Percentiles rank a stretch among this genome's conserved stretches.
Conservation (phyloP, 2,329 filamentous ascomycete genomes). For the Venturia oleaginea region DNA sequence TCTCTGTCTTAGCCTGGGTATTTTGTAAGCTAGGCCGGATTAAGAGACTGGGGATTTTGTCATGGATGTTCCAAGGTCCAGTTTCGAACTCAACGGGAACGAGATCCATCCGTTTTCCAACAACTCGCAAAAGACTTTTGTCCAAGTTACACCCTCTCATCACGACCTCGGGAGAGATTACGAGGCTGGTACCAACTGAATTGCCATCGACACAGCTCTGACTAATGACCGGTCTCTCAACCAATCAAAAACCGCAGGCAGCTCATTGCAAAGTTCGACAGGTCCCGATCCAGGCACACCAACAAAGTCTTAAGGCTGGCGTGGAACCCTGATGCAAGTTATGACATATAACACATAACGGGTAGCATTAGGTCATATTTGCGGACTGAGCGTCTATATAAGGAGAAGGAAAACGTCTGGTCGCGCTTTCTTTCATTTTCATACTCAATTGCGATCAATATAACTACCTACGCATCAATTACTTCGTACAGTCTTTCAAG, state of each 20-base stretch:
- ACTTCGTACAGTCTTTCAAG: too few species aligned
- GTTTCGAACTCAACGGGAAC: neutral
- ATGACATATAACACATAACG: conserved; percentile 1
- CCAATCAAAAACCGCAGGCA: neutral
- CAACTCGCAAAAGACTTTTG: neutral
- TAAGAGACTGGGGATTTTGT: neutral
- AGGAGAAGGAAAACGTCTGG: neutral
- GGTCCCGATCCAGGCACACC: conserved; percentile 1
- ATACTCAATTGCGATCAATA: neutral
- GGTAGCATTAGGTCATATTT: neutral
- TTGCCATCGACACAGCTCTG: neutral
- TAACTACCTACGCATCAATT: neutral
- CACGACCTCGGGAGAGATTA: neutral
- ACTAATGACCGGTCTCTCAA: neutral
- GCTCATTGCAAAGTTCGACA: neutral
- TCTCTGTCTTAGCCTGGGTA: too few species aligned
- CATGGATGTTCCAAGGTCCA: too few species aligned
- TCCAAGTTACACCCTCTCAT: neutral
- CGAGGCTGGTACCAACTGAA: neutral
- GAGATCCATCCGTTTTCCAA: neutral
- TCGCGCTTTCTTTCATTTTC: neutral
- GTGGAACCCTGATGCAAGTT: neutral
- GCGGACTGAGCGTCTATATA: neutral
- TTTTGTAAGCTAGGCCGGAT: neutral
- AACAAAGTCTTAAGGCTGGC: neutral